These are phyloP conservation scores for Setaria viridis DNA, from an alignment of 202 grass and related monocot species.

Conservation along the genomic window DNA sequence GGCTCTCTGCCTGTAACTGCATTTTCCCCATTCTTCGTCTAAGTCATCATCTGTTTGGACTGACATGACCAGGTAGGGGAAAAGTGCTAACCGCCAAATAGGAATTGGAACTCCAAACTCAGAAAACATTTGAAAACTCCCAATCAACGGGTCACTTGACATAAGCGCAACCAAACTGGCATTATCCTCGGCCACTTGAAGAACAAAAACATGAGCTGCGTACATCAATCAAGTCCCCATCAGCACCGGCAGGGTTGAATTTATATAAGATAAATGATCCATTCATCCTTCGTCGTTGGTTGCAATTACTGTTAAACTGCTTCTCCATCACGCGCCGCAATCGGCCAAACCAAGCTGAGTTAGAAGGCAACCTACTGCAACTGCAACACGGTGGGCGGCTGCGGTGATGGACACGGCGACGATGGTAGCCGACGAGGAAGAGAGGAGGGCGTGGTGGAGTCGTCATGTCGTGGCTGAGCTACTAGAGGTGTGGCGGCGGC, in stretches of 20 bases:
- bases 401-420: no score
- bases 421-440: no score
- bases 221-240: neutral
- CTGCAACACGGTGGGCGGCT: no score
- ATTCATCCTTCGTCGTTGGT: no score
- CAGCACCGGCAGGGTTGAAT: neutral
- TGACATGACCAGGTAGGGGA: neutral
- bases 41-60: neutral
- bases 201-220: neutral
- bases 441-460: no score
- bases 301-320: neutral
- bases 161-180: neutral
- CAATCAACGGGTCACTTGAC: neutral
- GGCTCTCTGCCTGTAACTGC: neutral
- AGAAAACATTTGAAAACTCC: neutral
- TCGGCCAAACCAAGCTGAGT: no score
- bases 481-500: no score
- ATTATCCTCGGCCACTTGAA: neutral
- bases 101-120: neutral
- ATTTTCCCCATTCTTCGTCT: neutral
- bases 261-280: neutral
- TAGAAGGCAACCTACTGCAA: no score
- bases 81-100: neutral
- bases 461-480: no score
- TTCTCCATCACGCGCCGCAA: no score